Evolutionary conservation across 2,329 filamentous ascomycete species (phyloP).

Genomic region (Arthrobotrys entomopaga): DNA sequence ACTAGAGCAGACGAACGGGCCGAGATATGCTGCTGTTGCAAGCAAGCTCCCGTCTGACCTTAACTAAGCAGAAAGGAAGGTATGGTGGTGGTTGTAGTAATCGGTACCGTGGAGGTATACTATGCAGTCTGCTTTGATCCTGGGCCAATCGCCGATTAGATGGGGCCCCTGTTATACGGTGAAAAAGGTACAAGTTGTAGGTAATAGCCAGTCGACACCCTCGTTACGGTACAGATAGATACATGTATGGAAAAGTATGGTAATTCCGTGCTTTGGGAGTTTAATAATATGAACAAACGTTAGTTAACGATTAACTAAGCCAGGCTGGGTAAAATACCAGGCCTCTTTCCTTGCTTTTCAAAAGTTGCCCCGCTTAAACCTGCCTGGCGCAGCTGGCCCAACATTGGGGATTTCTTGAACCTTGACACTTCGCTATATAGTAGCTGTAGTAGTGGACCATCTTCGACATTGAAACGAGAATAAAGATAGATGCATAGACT

Average conservation of each 20-base stretch:
- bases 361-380: conserved; percentile 40
- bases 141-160: too few relatives aligned
- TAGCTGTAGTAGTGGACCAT: too few relatives aligned
- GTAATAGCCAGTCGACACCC: conserved; percentile 1
- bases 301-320: conserved; percentile 4
- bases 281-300: too few relatives aligned
- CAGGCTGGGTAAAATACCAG: background rate
- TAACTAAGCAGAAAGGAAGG: conserved; percentile 13
- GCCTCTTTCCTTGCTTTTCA: conserved; percentile 16
- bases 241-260: background rate
- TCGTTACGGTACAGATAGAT: background rate
- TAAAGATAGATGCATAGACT: background rate
- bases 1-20: background rate
- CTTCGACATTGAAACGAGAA: too few relatives aligned
- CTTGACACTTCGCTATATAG: background rate
- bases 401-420: conserved; percentile 7
- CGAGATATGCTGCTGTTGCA: background rate
- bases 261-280: too few relatives aligned
- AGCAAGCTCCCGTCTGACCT: background rate
- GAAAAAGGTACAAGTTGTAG: conserved; percentile 8
- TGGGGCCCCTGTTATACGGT: background rate
- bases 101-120: background rate
- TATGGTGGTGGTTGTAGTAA: background rate
- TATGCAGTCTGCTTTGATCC: too few relatives aligned
- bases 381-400: conserved; percentile 29